These are phyloP conservation scores for Sphagnum tenellum DNA, from an alignment of 225 moss, liverwort and hornwort species.

Conservation along the genomic window DNA sequence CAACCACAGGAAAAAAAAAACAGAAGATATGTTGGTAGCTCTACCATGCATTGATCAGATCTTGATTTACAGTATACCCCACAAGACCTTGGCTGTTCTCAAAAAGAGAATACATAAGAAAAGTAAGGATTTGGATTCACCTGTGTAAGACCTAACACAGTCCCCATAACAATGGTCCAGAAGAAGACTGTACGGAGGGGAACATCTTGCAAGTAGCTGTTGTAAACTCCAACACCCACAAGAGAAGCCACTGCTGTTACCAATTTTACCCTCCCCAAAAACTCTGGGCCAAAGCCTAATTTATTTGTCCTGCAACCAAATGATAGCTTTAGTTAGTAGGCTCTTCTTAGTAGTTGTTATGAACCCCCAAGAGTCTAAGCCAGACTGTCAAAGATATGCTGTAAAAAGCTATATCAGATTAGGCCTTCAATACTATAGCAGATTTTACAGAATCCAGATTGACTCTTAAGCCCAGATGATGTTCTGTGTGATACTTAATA, in stretches of 20 bases:
- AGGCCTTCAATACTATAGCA: too few relatives aligned
- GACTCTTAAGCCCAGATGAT: too few relatives aligned
- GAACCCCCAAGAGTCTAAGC: too few relatives aligned
- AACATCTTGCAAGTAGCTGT: slow-evolving; percentile 70
- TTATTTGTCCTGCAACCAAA: slow-evolving; percentile 62
- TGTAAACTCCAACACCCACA: slow-evolving; percentile 82
- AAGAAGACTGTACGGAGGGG: slow-evolving; percentile 82
- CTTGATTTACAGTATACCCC: not conserved
- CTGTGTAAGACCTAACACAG: slow-evolving; percentile 74
- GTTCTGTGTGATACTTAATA: too few relatives aligned
- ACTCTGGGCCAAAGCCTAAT: slow-evolving; percentile 92
- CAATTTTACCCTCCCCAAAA: slow-evolving; percentile 84
- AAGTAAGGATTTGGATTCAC: slow-evolving; percentile 11
- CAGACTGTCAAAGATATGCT: too few relatives aligned
- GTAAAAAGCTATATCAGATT: too few relatives aligned
- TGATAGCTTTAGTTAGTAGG: too few relatives aligned
- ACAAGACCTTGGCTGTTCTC: too few relatives aligned
- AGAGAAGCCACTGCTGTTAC: slow-evolving; percentile 91
- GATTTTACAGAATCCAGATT: too few relatives aligned
- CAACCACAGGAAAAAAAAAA: slow-evolving; percentile 7
- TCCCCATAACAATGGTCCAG: slow-evolving; percentile 79
- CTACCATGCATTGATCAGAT: not conserved
- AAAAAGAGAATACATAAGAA: not conserved
- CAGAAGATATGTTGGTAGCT: not conserved
- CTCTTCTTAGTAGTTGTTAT: too few relatives aligned